These are phyloP conservation scores for Aphanoascus verrucosus DNA, from an alignment of 2,329 filamentous ascomycete species.

Conservation along the genomic window DNA sequence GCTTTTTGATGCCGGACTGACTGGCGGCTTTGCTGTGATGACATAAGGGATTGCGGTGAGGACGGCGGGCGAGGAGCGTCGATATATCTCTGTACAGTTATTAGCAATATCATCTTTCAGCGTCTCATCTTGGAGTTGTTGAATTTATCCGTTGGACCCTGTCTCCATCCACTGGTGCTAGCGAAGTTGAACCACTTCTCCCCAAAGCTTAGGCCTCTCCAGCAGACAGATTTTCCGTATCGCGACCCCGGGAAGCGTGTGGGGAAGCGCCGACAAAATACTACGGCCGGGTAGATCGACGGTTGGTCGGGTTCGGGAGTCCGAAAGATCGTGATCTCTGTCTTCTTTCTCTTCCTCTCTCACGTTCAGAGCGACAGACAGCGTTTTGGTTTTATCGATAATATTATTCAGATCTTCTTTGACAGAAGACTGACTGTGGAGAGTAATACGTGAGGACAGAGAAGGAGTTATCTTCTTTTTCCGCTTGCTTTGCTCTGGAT, in stretches of 20 bases:
- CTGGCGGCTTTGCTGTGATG: too few relatives aligned
- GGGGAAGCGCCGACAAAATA: background rate
- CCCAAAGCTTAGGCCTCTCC: background rate
- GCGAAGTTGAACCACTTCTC: too few relatives aligned
- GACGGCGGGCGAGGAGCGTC: too few relatives aligned
- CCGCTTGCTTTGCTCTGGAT: background rate
- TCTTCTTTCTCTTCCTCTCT: too few relatives aligned
- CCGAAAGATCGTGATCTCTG: too few relatives aligned
- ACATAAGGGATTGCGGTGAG: too few relatives aligned
- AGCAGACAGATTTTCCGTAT: background rate
- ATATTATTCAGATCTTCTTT: background rate
- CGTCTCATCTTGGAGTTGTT: too few relatives aligned
- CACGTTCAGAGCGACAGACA: background rate
- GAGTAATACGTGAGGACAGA: background rate
- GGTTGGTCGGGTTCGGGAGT: background rate
- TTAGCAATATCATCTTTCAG: too few relatives aligned
- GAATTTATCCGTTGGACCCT: conserved; percentile 2
- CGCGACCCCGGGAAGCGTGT: background rate
- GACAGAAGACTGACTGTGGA: background rate
- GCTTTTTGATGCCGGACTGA: too few relatives aligned
- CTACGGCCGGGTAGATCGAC: background rate
- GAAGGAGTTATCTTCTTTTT: background rate
- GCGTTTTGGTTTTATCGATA: background rate
- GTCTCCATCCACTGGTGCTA: background rate
- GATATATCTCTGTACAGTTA: too few relatives aligned